These are phyloP conservation scores for Meyerozyma carpophila DNA, from an alignment of 1,139 yeast genomes.

Conservation along the genomic window DNA sequence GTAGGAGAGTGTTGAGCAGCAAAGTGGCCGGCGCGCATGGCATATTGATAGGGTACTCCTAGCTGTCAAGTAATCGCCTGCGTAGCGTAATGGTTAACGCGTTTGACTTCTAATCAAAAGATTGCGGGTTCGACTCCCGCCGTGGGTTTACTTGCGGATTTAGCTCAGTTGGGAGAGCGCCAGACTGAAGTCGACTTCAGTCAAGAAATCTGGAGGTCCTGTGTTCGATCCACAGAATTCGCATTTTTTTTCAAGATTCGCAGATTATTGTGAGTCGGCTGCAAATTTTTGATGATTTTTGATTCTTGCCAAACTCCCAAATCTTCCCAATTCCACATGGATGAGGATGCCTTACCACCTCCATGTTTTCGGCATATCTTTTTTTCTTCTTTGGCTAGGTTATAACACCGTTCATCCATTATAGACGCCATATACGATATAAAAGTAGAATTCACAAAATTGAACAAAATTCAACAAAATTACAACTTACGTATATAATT, in stretches of 20 bases:
- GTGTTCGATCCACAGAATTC: conserved; percentile 30
- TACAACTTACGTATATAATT: no score
- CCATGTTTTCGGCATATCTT: no score
- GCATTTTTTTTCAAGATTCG: conserved; percentile 19
- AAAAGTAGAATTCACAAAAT: no score
- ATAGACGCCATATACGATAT: no score
- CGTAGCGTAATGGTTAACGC: conserved; percentile 17
- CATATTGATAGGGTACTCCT: not conserved
- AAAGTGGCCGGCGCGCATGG: not conserved
- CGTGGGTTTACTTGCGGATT: conserved; percentile 14
- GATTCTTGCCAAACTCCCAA: no score
- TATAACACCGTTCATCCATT: no score
- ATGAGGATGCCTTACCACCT: no score
- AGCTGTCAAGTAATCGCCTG: not conserved
- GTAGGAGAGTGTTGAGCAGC: not conserved
- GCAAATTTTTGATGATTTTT: conserved; percentile 7
- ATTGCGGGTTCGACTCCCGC: conserved; percentile 22
- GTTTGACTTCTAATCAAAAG: conserved; percentile 21
- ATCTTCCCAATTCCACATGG: not conserved
- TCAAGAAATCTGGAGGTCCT: conserved; percentile 13
- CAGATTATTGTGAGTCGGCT: conserved; percentile 12
- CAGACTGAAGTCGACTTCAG: conserved; percentile 12
- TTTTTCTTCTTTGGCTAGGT: no score
- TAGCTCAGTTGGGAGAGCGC: conserved; percentile 19
- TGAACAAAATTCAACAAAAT: no score